Evolutionary conservation across 1,284 basidiomycete genomes (phyloP).

Genomic region (Marasmius fiardii): DNA sequence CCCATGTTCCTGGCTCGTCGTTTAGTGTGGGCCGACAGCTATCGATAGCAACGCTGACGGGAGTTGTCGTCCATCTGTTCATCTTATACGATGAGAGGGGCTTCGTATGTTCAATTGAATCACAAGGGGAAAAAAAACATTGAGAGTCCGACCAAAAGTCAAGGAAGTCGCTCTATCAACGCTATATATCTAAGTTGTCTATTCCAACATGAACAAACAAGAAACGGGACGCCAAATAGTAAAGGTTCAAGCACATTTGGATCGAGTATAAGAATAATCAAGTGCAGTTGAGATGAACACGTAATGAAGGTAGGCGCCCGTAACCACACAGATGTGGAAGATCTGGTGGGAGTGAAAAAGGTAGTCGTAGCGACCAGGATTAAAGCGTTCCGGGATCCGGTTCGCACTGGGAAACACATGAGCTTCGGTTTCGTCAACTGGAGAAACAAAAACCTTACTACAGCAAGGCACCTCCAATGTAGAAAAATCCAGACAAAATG

Average conservation of each 20-base stretch:
- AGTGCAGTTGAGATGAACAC: not conserved
- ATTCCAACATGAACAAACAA: too few species aligned
- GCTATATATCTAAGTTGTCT: too few species aligned
- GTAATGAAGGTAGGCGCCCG: not conserved
- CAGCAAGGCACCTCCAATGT: not conserved
- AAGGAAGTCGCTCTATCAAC: too few species aligned
- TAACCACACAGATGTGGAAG: not conserved
- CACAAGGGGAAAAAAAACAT: too few species aligned
- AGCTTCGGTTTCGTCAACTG: not conserved
- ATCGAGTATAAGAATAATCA: not conserved
- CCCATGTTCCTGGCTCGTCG: too few species aligned
- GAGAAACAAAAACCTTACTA: not conserved
- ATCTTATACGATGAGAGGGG: too few species aligned
- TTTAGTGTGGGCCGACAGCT: too few species aligned
- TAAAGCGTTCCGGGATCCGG: not conserved
- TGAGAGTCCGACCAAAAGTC: too few species aligned
- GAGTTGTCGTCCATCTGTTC: too few species aligned
- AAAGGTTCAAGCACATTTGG: not conserved
- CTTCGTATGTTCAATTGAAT: too few species aligned
- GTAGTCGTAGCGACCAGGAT: not conserved
- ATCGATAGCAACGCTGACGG: too few species aligned
- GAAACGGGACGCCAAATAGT: too few species aligned
- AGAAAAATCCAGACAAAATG: not conserved
- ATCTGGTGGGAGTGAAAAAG: not conserved
- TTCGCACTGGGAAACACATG: not conserved